A percentile compares a stretch with the other conserved stretches of the same genome.
Conservation (phyloP, 192 early-diverging fungal species). For the Coemansia erecta region DNA sequence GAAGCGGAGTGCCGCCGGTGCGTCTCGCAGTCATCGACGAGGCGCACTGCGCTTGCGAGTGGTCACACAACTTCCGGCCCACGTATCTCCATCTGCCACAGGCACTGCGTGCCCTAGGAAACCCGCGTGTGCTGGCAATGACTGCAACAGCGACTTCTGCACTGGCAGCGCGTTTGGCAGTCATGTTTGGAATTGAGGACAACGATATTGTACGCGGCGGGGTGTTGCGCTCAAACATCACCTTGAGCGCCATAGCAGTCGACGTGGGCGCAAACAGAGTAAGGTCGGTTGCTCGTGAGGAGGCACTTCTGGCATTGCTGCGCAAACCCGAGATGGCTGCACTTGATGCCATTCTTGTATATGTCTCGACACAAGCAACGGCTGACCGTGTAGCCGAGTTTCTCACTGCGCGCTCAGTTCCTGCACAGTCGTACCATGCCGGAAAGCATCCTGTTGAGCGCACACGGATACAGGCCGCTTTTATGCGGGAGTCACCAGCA, state of each 20-base stretch:
- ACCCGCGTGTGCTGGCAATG: conserved; percentile 61
- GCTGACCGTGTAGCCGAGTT: conserved; percentile 70
- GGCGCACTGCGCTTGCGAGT: conserved; percentile 80
- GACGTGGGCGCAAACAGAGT: conserved; percentile 14
- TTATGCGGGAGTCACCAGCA: conserved; percentile 49
- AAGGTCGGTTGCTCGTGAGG: conserved; percentile 50
- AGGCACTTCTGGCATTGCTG: conserved; percentile 56
- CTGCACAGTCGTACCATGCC: conserved; percentile 77
- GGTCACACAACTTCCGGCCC: conserved; percentile 82
- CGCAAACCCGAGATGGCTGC: conserved; percentile 51
- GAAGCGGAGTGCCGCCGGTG: conserved; percentile 55
- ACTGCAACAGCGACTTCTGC: conserved; percentile 71
- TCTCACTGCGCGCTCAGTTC: conserved; percentile 61
- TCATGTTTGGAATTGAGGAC: conserved; percentile 60
- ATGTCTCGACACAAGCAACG: conserved; percentile 61
- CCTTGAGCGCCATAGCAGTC: conserved; percentile 56
- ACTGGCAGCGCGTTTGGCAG: conserved; percentile 53
- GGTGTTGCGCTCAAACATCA: conserved; percentile 62
- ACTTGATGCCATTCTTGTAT: conserved; percentile 67
- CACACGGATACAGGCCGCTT: conserved; percentile 61
- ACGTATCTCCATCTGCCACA: conserved; percentile 63
- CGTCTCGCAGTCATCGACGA: conserved; percentile 74
- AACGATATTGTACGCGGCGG: conserved; percentile 55
- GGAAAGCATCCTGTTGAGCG: conserved; percentile 63
- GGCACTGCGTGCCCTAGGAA: conserved; percentile 52